Percentiles rank a stretch among this genome's conserved stretches.
Conservation (phyloP, 441 rosid genomes). For the Macaranga tanarius region DNA sequence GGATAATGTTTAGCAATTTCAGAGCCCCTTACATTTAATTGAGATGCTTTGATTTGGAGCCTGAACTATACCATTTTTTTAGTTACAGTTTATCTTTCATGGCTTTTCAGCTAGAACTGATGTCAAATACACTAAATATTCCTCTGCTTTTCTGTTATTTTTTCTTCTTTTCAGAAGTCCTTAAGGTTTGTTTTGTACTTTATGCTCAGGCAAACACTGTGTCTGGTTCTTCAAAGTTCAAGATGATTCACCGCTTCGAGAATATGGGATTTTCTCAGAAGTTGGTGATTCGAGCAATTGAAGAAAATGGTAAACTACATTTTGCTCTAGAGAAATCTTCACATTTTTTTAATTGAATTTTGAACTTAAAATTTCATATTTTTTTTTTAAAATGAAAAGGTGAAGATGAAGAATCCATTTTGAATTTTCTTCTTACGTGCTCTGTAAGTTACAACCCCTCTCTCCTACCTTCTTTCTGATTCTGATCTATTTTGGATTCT, state of each 20-base stretch:
- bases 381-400: background rate
- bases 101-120: no score
- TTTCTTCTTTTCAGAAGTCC: background rate
- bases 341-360: background rate
- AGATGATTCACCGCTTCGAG: slow-evolving; percentile 16
- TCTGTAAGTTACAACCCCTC: background rate
- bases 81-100: no score
- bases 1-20: no score
- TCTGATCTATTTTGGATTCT: no score
- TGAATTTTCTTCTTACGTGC: slow-evolving; percentile 4
- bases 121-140: no score
- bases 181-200: background rate
- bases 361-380: background rate
- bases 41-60: no score
- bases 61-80: no score
- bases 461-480: no score
- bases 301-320: slow-evolving; percentile 22
- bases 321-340: background rate
- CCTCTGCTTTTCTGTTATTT: background rate
- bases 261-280: slow-evolving; percentile 26
- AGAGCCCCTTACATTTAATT: no score
- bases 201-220: background rate
- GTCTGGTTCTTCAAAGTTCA: slow-evolving; percentile 17
- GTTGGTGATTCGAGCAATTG: slow-evolving; percentile 18
- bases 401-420: slow-evolving; percentile 4